phyloP scores from a whole-genome alignment of 192 early-diverging fungal species.

The Jimgerdemannia lactiflua region DNA sequence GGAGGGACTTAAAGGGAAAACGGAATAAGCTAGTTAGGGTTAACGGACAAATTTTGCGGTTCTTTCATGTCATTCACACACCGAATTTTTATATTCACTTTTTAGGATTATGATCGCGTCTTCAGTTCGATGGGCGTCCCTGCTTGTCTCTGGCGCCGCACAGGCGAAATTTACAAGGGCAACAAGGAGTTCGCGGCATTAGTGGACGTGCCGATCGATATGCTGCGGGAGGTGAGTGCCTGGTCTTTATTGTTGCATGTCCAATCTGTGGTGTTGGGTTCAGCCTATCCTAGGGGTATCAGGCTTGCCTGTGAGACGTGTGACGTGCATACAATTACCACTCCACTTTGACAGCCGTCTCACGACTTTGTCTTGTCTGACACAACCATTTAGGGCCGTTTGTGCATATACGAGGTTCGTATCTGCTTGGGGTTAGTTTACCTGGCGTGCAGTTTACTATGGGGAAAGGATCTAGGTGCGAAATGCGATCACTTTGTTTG shows the following conservation, averaged over 20 bases:
- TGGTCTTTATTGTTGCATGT: not conserved
- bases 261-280: too few relatives aligned
- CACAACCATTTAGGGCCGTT: conserved; percentile 9
- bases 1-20: not conserved
- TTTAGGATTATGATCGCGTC: conserved; percentile 89
- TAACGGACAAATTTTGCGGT: not conserved
- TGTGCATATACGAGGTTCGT: conserved; percentile 43
- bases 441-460: too few relatives aligned
- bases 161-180: conserved; percentile 95
- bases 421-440: not conserved
- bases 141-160: conserved; percentile 93
- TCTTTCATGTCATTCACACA: not conserved
- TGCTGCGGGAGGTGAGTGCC: conserved; percentile 66
- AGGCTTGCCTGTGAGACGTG: not conserved
- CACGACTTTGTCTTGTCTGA: not conserved
- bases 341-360: not conserved
- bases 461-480: too few relatives aligned
- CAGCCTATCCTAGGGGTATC: too few relatives aligned
- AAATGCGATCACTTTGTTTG: not conserved
- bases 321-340: not conserved
- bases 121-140: conserved; percentile 96
- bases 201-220: conserved; percentile 79
- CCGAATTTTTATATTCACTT: too few relatives aligned
- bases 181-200: conserved; percentile 94
- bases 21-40: not conserved